Conservation (phyloP, 768 basidiomycete genomes). For the Leccinum barrowsii region DNA sequence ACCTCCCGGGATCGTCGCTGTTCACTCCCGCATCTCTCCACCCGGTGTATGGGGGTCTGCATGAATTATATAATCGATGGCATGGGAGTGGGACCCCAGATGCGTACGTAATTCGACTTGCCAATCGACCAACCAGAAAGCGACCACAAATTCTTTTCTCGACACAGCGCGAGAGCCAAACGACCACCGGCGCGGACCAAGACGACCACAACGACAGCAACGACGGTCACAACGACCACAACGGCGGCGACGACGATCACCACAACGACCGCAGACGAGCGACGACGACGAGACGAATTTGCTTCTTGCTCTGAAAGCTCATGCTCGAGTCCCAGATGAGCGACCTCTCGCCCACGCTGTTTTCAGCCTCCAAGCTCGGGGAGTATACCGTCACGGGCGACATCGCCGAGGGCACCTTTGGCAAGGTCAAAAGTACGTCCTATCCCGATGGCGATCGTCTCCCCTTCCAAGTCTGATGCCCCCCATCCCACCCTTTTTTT, state of each 20-base stretch:
- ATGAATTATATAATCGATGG: slow-evolving; percentile 17
- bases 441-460: slow-evolving; percentile 12
- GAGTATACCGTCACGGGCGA: slow-evolving; percentile 87
- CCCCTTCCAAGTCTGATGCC: slow-evolving; percentile 11
- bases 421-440: slow-evolving; percentile 94
- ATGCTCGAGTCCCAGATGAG: slow-evolving; percentile 17
- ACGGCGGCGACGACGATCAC: slow-evolving; percentile 2
- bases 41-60: slow-evolving; percentile 12
- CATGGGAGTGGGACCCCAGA: slow-evolving; percentile 16
- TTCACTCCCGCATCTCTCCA: background rate
- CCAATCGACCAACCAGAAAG: slow-evolving; percentile 16
- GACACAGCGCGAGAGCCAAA: slow-evolving; percentile 7
- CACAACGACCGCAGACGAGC: background rate
- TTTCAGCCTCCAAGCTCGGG: slow-evolving; percentile 73
- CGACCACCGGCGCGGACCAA: background rate
- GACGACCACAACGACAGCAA: slow-evolving; percentile 1
- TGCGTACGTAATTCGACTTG: slow-evolving; percentile 19
- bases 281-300: slow-evolving; percentile 12
- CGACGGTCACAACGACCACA: slow-evolving; percentile 10
- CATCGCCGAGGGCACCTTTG: slow-evolving; percentile 96
- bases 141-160: slow-evolving; percentile 25
- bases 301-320: background rate
- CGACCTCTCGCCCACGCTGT: slow-evolving; percentile 28
- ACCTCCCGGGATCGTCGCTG: background rate
- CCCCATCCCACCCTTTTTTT: background rate